Conservation (phyloP, 202 grass and related monocot genomes). For the Panicum virgatum region DNA sequence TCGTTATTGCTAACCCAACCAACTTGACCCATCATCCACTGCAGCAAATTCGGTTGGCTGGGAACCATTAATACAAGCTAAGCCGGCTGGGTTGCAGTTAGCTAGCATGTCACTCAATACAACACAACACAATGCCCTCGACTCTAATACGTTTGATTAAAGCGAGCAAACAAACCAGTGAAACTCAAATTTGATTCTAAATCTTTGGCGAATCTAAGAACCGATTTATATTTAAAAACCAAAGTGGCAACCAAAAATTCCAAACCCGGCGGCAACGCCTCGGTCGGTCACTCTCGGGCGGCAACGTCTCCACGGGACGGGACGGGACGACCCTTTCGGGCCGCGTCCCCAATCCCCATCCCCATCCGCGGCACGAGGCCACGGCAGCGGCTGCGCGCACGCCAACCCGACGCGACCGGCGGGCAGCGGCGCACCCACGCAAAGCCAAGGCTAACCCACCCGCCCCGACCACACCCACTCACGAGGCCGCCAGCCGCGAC, state of each 20-base stretch:
- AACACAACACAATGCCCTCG: too few relatives aligned
- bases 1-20: neutral
- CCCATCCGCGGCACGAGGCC: neutral
- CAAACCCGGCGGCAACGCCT: too few relatives aligned
- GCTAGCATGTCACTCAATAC: neutral
- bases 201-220: too few relatives aligned
- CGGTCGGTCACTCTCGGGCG: too few relatives aligned
- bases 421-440: constrained; percentile 38
- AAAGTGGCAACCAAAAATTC: neutral
- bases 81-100: neutral
- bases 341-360: neutral
- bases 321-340: neutral
- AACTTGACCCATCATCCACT: neutral
- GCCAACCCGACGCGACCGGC: constrained; percentile 37
- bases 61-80: neutral
- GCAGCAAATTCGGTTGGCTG: neutral
- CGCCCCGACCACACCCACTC: neutral
- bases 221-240: too few relatives aligned
- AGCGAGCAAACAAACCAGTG: too few relatives aligned
- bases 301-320: too few relatives aligned
- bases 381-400: neutral
- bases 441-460: constrained; percentile 18
- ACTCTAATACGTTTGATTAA: too few relatives aligned
- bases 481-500: neutral
- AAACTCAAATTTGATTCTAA: too few relatives aligned